A percentile compares a stretch with the other conserved stretches of the same genome.
Conservation (phyloP, 257 asterid species). For the Fraxinus anomala region DNA sequence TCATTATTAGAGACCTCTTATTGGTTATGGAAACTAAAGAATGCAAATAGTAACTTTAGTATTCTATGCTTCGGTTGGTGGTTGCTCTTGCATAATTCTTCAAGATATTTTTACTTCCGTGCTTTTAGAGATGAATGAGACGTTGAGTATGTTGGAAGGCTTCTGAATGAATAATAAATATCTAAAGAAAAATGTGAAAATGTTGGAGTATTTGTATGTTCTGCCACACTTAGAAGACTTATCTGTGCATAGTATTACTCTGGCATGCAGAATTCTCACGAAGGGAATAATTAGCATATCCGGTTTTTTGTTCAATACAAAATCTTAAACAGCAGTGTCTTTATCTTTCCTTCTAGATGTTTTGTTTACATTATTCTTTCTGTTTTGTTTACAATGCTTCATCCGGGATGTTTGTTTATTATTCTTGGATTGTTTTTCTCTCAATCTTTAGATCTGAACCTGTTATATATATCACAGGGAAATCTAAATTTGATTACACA, state of each 20-base stretch:
- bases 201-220: too few relatives aligned
- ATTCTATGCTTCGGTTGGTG: not conserved
- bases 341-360: not conserved
- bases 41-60: not conserved
- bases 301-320: not conserved
- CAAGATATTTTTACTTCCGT: not conserved
- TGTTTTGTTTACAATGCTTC: not conserved
- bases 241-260: not conserved
- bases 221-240: not conserved
- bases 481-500: constrained; percentile 92
- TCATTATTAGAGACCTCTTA: not conserved
- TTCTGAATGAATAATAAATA: not conserved
- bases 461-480: constrained; percentile 52
- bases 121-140: not conserved
- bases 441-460: constrained; percentile 7
- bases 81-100: not conserved
- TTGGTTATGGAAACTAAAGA: not conserved
- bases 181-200: not conserved
- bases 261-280: not conserved
- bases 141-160: not conserved
- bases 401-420: not conserved
- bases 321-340: not conserved
- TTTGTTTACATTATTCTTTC: too few relatives aligned
- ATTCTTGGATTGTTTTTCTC: not conserved
- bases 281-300: not conserved